phyloP scores from a whole-genome alignment of 768 basidiomycete species.

The Cyclocybe aegerita region DNA sequence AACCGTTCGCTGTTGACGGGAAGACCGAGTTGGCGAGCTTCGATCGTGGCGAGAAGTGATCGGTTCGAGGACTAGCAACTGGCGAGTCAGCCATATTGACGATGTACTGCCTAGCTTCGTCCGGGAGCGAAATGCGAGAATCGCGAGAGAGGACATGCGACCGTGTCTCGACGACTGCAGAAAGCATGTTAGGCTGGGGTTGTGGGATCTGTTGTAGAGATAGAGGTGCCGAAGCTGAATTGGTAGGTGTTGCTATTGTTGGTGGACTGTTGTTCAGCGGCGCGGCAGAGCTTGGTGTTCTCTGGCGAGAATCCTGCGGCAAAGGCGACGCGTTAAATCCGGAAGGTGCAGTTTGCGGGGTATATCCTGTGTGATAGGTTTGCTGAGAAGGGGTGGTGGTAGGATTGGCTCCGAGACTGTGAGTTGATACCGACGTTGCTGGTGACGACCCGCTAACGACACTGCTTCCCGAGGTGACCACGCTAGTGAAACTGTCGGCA shows the following conservation, averaged over 20 bases:
- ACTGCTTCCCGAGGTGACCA: conserved; percentile 21
- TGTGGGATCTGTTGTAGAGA: conserved; percentile 13
- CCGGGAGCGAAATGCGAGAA: conserved; percentile 69
- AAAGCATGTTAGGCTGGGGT: conserved; percentile 29
- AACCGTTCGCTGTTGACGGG: conserved; percentile 13
- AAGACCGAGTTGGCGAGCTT: conserved; percentile 21
- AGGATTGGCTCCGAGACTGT: conserved; percentile 14
- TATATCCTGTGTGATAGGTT: conserved; percentile 4
- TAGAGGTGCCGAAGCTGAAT: conserved; percentile 7
- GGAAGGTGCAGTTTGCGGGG: conserved; percentile 20
- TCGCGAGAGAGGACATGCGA: conserved; percentile 50
- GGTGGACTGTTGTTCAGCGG: conserved; percentile 7
- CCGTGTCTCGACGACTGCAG: conserved; percentile 31
- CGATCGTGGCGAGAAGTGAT: conserved; percentile 32
- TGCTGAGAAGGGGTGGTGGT: conserved; percentile 11
- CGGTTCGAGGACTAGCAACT: conserved; percentile 47
- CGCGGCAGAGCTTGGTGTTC: conserved; percentile 2
- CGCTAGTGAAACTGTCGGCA: conserved; percentile 33
- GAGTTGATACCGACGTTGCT: conserved; percentile 11
- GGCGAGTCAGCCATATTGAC: conserved; percentile 68
- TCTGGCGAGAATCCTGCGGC: conserved; percentile 5
- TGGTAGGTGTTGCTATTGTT: conserved; percentile 15
- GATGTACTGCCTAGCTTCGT: conserved; percentile 76
- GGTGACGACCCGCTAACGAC: conserved; percentile 17
- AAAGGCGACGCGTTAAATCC: conserved; percentile 12